Conservation (phyloP, 1,284 basidiomycete species). For the Melampsora americana region DNA sequence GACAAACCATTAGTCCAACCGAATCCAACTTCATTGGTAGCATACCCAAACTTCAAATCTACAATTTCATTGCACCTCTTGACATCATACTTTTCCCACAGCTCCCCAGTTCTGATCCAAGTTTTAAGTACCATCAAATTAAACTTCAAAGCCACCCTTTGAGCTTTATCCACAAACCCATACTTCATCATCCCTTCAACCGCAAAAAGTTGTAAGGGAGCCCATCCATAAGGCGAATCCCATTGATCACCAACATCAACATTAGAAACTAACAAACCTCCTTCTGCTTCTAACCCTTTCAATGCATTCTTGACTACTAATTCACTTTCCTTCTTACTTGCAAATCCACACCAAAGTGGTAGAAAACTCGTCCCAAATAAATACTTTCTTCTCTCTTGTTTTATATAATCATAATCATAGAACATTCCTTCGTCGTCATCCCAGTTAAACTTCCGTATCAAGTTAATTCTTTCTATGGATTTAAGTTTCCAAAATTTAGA, state of each 20-base stretch:
- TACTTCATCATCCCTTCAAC: slow-evolving; percentile 30
- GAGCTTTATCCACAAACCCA: not conserved
- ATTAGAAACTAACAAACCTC: slow-evolving; percentile 21
- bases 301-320: not conserved
- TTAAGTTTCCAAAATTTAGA: not conserved
- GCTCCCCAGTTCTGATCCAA: slow-evolving; percentile 12
- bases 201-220: slow-evolving; percentile 34
- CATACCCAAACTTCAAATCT: slow-evolving; percentile 35
- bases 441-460: slow-evolving; percentile 26
- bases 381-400: slow-evolving; percentile 15
- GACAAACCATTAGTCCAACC: slow-evolving; percentile 40
- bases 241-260: slow-evolving; percentile 26
- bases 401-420: slow-evolving; percentile 35
- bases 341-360: slow-evolving; percentile 32
- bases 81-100: slow-evolving; percentile 41
- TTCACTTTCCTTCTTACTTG: not conserved
- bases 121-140: slow-evolving; percentile 34
- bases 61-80: slow-evolving; percentile 18
- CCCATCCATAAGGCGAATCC: slow-evolving; percentile 39
- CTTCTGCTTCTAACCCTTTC: not conserved
- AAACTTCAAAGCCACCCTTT: slow-evolving; percentile 31
- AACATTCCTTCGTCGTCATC: slow-evolving; percentile 18
- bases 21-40: slow-evolving; percentile 34
- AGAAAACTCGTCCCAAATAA: slow-evolving; percentile 26
- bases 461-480: not conserved